Evolutionary conservation across 176 grass and related monocot species (phyloP).

Genomic region (Oryza punctata): DNA sequence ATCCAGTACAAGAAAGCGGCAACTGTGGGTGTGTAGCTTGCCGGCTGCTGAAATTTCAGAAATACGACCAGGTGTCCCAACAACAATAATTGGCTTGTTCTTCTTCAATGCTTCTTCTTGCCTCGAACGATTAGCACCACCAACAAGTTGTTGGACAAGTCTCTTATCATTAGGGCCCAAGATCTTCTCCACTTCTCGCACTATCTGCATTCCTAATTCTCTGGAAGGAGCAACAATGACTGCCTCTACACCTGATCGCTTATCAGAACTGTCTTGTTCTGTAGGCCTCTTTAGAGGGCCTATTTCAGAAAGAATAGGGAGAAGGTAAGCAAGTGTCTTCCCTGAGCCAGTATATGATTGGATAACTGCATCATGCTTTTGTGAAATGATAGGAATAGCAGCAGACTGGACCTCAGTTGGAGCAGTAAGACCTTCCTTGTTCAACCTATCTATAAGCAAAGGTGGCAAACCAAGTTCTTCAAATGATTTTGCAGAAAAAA

Average conservation of each 20-base stretch:
- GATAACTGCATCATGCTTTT: constrained; percentile 79
- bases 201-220: constrained; percentile 95
- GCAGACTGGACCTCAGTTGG: constrained; percentile 91
- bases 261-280: constrained; percentile 47
- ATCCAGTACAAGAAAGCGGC: constrained; percentile 87
- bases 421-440: constrained; percentile 62
- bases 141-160: constrained; percentile 88
- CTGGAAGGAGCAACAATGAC: constrained; percentile 94
- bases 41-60: constrained; percentile 89
- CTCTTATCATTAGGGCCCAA: constrained; percentile 78
- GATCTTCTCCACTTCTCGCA: constrained; percentile 81
- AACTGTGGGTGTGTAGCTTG: constrained; percentile 82
- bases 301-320: constrained; percentile 81
- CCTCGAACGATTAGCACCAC: constrained; percentile 82
- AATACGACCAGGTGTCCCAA: constrained; percentile 88
- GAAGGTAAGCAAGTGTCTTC: constrained; percentile 86
- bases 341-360: constrained; percentile 91
- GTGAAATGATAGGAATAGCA: constrained; percentile 77
- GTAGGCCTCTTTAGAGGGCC: constrained; percentile 63
- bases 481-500: constrained; percentile 87
- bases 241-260: constrained; percentile 74
- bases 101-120: constrained; percentile 97
- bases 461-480: constrained; percentile 76
- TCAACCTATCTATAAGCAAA: constrained; percentile 63
- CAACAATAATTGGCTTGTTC: constrained; percentile 82